These are phyloP conservation scores for Penstemon barbatus DNA, from an alignment of 257 asterid genomes.

Conservation along the genomic window DNA sequence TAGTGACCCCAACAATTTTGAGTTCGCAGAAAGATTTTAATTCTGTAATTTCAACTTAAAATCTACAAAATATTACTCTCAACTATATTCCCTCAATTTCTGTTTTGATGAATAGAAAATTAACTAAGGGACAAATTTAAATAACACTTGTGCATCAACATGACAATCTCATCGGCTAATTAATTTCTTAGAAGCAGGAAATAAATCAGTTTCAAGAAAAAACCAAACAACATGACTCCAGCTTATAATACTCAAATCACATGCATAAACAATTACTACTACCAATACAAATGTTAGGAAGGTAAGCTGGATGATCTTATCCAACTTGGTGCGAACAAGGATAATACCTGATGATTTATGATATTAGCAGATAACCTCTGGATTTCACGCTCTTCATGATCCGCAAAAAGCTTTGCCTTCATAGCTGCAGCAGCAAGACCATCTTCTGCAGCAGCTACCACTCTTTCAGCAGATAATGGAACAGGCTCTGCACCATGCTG, in stretches of 20 bases:
- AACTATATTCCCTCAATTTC: constrained; percentile 1
- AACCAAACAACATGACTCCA: neutral
- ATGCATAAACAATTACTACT: constrained; percentile 5
- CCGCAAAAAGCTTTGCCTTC: constrained; percentile 96
- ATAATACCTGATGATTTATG: constrained; percentile 81
- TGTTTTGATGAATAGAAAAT: neutral
- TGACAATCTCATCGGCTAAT: constrained; percentile 9
- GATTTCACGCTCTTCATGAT: constrained; percentile 98
- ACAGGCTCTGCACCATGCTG: constrained; percentile 53
- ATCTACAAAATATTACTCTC: neutral
- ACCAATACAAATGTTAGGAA: neutral
- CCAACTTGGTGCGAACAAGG: constrained; percentile 6
- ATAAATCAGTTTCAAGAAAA: too few relatives aligned
- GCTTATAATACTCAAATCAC: constrained; percentile 7
- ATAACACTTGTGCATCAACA: constrained; percentile 2
- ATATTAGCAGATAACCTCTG: constrained; percentile 95
- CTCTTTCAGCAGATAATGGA: constrained; percentile 60
- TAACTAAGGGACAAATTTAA: constrained; percentile 7
- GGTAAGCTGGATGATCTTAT: neutral
- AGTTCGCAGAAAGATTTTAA: constrained; percentile 22
- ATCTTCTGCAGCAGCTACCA: constrained; percentile 77
- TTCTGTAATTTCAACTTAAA: constrained; percentile 9
- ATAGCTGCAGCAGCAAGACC: constrained; percentile 95
- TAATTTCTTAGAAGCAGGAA: neutral
- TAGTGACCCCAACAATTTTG: constrained; percentile 7